A percentile compares a stretch with the other conserved stretches of the same genome.
phyloP scores from a whole-genome alignment of 148 eudicot species.

The Fagopyrum tataricum region DNA sequence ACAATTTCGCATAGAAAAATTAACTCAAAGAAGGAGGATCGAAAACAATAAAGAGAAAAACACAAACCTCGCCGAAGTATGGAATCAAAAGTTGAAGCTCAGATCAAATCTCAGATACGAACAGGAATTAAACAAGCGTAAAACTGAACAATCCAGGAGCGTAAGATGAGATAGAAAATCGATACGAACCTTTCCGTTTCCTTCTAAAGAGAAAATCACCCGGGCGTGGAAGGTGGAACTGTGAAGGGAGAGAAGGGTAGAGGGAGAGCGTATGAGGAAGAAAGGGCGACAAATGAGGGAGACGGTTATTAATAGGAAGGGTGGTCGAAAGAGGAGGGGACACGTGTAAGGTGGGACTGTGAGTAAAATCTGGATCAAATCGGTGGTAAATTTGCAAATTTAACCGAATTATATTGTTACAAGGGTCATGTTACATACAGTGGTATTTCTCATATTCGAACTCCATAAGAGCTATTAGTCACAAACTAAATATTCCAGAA shows the following conservation, averaged over 20 bases:
- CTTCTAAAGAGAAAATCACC: neutral
- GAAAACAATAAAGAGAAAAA: neutral
- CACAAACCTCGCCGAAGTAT: neutral
- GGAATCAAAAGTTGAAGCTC: neutral
- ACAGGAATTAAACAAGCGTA: neutral
- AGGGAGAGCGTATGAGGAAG: neutral
- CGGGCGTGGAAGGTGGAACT: neutral
- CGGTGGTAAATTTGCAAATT: no score
- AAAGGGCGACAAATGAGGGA: neutral
- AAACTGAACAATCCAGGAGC: neutral
- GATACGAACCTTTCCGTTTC: neutral
- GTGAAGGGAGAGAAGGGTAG: neutral
- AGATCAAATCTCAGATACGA: neutral
- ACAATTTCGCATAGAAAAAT: neutral
- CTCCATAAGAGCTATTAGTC: no score
- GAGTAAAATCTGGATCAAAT: neutral
- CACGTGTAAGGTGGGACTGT: neutral
- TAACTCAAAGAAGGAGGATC: neutral
- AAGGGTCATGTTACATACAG: no score
- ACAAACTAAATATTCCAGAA: no score
- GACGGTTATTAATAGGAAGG: neutral
- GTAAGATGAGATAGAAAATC: neutral
- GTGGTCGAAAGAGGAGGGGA: neutral
- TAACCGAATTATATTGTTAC: no score
- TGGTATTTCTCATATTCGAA: no score